A percentile compares a stretch with the other conserved stretches of the same genome.
These are phyloP conservation scores for Fusarium setosum DNA, from an alignment of 2,329 filamentous ascomycete genomes.

Conservation along the genomic window DNA sequence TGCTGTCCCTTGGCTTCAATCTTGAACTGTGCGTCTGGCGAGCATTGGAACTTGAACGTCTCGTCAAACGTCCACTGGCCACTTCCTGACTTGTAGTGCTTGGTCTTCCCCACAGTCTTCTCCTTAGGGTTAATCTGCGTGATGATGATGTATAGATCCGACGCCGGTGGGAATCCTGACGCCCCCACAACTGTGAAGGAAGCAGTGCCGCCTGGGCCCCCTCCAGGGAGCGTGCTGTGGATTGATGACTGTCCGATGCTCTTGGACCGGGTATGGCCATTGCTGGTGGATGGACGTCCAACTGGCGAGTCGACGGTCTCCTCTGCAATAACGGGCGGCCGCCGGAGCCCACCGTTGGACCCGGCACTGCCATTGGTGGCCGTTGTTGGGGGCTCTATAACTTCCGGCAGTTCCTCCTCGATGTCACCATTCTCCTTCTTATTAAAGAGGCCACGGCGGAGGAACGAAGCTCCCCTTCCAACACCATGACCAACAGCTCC, in stretches of 20 bases:
- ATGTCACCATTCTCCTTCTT: slow-evolving; percentile 74
- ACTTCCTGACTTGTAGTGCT: slow-evolving; percentile 80
- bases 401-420: slow-evolving; percentile 59
- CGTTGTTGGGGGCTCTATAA: slow-evolving; percentile 52
- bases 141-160: slow-evolving; percentile 83
- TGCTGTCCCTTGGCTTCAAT: slow-evolving; percentile 87
- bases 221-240: slow-evolving; percentile 70
- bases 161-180: slow-evolving; percentile 77
- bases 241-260: slow-evolving; percentile 75
- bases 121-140: slow-evolving; percentile 74
- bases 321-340: slow-evolving; percentile 52
- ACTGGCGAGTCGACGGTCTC: slow-evolving; percentile 41
- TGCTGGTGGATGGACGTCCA: slow-evolving; percentile 41
- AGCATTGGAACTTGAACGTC: slow-evolving; percentile 80
- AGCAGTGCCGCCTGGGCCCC: slow-evolving; percentile 78
- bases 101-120: slow-evolving; percentile 92
- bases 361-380: slow-evolving; percentile 50
- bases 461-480: slow-evolving; percentile 89
- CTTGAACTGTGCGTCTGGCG: slow-evolving; percentile 87
- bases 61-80: slow-evolving; percentile 80
- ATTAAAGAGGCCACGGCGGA: slow-evolving; percentile 84
- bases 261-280: slow-evolving; percentile 62
- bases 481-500: slow-evolving; percentile 81
- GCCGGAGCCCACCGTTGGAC: slow-evolving; percentile 52
- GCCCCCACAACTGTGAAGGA: slow-evolving; percentile 84